Evolutionary conservation across 305 asterid genomes (phyloP), one percentile per base, ranked within the genome.

Genomic region (Stenogyne calaminthoides): DNA sequence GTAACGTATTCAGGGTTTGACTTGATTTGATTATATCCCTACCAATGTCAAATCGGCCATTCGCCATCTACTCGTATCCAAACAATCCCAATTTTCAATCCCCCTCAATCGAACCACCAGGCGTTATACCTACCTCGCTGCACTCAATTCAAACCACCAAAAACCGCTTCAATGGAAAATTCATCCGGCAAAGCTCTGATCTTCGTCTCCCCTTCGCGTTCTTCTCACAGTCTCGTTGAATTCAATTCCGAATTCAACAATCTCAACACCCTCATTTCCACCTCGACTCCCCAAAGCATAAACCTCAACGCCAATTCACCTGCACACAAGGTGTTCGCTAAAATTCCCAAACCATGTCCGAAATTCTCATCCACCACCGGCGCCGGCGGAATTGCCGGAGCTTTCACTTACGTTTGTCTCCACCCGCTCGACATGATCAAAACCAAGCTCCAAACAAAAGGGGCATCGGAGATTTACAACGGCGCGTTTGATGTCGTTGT

Each of bases 371-470:
- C 99, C 59, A 80, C 97, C 37, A 80, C 94, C 7, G 96, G 67
- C 9, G 96, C 80, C 9, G 99, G 99, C 12, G 99, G 98, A 11
- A 87, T 88, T 73, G 99, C 98, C 20, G 99, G 99, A 51, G 99
- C 99, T 5, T 88, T 95, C 77, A 92, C 99, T 27, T 92, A 95
- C 60, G 99, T 92, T 6, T 88, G 97, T 71, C 96, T 95, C 58
- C 98, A 80, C 19, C 98, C 99, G 1, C 97, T 95, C 16, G 98
- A 95, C 69, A 87, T 96, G 7, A 87, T 95, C 75, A 95, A 92
- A 80, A 95, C 98, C 75, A 95, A 92, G 93, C 96, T 95, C 66
- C 99, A 95, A 80, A 92, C 98, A 0, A 92, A 84, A 74, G 99
- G 99, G 73, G 99, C 99, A 14, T 89, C 98, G 20, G 85, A 92